These are phyloP conservation scores for Macrotyloma uniflorum DNA, from an alignment of 306 rosid species.

Conservation along the genomic window DNA sequence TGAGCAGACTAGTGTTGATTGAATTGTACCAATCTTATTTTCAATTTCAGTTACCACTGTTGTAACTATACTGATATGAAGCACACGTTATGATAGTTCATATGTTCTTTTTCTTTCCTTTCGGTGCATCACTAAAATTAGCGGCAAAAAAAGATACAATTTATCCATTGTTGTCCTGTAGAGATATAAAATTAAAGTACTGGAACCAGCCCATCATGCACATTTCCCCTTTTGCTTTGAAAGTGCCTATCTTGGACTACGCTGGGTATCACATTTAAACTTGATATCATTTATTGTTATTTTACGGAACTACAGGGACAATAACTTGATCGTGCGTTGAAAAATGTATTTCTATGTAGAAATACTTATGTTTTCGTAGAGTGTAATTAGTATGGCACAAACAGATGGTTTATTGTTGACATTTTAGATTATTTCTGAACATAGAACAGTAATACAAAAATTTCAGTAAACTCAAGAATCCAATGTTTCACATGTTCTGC, in stretches of 20 bases:
- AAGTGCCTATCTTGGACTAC: not conserved
- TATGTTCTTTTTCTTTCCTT: not conserved
- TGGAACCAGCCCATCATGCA: not conserved
- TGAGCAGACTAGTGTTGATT: not conserved
- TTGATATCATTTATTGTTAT: not conserved
- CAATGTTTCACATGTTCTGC: not conserved
- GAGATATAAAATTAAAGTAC: not conserved
- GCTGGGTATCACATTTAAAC: not conserved
- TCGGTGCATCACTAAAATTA: not conserved
- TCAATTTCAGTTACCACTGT: not conserved
- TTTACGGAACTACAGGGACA: not conserved
- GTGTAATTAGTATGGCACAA: no score
- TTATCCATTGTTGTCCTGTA: not conserved
- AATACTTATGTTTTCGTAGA: no score
- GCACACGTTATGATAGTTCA: slow-evolving; percentile 1
- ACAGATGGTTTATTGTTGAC: not conserved
- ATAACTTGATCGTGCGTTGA: no score
- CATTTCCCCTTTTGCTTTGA: not conserved
- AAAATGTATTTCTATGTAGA: no score
- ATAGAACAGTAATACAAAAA: not conserved
- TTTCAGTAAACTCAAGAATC: not conserved
- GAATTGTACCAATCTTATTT: slow-evolving; percentile 18
- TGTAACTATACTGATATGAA: not conserved
- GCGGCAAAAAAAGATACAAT: not conserved
- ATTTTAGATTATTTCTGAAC: not conserved